Evolutionary conservation across 164 flowering plant genomes (phyloP), one percentile per base, ranked within the genome.

Genomic region (Magnolia sinica): DNA sequence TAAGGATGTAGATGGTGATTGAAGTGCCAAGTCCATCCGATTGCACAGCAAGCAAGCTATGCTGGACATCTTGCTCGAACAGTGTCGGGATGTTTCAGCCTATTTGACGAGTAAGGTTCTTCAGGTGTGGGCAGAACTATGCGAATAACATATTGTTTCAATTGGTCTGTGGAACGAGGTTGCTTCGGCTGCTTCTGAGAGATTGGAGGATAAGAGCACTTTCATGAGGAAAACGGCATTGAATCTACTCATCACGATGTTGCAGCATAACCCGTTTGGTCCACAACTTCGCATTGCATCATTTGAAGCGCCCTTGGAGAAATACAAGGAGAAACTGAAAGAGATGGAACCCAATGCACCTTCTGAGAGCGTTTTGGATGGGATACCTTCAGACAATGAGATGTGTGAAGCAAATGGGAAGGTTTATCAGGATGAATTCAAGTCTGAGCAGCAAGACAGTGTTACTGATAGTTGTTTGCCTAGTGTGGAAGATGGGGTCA

Each of bases 81-180:
- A 98, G 27, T 92, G 94, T 78, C 81, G 95, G 68, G 99, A 94
- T 85, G 91, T 91, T 75, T 92, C 99, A 65, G 99, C 99, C 74
- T 96, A 96, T 78, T 92, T 98, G 23, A 90, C 98, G 85, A 91
- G 97, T 78, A 89, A 92, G 68, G 99, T 92, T 73, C 98, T 96
- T 82, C 99, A 96, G 81, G 97, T 96, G 71, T 96, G 99, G 99
- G 89, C 92, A 78, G 98, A 96, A 77, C 84, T 96, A 49, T 96
- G 99, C 77, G 98, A 96, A 82, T 92, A 91, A 74, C 94, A 92
- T 87, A 83, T 93, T 58, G 85, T 96, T 76, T 86, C 97, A 31
- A 92, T 96, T 85, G 99, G 97, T 45, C 74, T 94, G 80, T 96
- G 98, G 98, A 94, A 92, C 85, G 95, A 96, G 84, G 93, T 96